A percentile compares a stretch with the other conserved stretches of the same genome.
phyloP scores from a whole-genome alignment of 345 rosid genomes.

The Salix purpurea region DNA sequence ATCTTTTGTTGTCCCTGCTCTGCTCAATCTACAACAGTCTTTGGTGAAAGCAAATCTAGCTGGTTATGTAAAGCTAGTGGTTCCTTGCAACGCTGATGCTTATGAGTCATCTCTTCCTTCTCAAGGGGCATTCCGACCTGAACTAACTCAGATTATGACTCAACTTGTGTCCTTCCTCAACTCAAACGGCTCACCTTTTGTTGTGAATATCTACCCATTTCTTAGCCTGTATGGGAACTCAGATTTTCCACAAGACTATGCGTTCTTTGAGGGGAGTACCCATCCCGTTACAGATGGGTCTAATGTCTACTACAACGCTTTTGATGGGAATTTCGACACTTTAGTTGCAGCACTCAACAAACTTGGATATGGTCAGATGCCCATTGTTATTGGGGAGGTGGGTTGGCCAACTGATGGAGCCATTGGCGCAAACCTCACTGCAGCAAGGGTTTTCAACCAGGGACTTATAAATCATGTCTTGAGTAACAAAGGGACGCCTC shows the following conservation, averaged over 20 bases:
- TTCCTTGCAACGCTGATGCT: conserved; percentile 97
- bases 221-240: conserved; percentile 83
- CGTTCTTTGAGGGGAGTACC: conserved; percentile 78
- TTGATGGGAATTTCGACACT: conserved; percentile 91
- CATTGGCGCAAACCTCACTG: conserved; percentile 69
- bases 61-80: conserved; percentile 71
- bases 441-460: conserved; percentile 84
- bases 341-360: conserved; percentile 80
- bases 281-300: conserved; percentile 79
- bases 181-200: conserved; percentile 84
- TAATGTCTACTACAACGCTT: conserved; percentile 77
- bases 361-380: conserved; percentile 85
- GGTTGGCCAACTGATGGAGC: conserved; percentile 98
- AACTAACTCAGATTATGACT: conserved; percentile 75
- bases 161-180: conserved; percentile 77
- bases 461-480: conserved; percentile 69
- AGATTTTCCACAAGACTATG: conserved; percentile 92
- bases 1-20: conserved; percentile 71
- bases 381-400: conserved; percentile 86
- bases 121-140: conserved; percentile 83
- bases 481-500: conserved; percentile 80
- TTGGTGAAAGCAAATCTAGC: conserved; percentile 79
- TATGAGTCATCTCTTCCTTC: conserved; percentile 81
- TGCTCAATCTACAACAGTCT: conserved; percentile 78
- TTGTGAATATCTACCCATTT: conserved; percentile 93